phyloP scores from a whole-genome alignment of 2,329 filamentous ascomycete genomes.

The Colletotrichum abscissum region DNA sequence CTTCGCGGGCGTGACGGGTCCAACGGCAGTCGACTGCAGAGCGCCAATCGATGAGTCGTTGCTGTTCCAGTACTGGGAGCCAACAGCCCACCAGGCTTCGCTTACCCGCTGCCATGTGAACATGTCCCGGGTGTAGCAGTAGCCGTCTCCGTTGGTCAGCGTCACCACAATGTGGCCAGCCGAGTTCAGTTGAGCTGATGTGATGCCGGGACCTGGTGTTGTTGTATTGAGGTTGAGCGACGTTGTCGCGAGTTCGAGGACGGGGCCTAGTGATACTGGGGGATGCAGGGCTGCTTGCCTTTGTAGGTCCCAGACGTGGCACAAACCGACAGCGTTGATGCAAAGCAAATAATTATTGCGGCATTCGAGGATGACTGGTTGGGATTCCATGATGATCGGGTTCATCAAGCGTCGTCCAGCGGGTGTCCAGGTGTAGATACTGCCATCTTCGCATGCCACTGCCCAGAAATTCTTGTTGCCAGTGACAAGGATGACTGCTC shows the following conservation, averaged over 20 bases:
- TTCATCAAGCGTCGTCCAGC: conserved; percentile 88
- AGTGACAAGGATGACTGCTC: conserved; percentile 87
- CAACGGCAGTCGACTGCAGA: conserved; percentile 77
- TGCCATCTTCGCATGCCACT: conserved; percentile 92
- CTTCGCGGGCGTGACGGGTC: conserved; percentile 62
- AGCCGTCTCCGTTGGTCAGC: conserved; percentile 94
- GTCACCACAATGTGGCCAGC: conserved; percentile 89
- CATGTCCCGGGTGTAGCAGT: conserved; percentile 86
- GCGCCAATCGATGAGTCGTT: conserved; percentile 90
- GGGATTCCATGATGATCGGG: conserved; percentile 87
- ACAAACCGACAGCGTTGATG: conserved; percentile 88
- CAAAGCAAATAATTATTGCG: conserved; percentile 90
- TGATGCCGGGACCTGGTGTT: conserved; percentile 84
- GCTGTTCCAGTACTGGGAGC: conserved; percentile 98
- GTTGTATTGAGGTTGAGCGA: conserved; percentile 80
- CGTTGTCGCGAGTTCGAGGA: conserved; percentile 87
- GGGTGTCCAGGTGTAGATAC: conserved; percentile 90
- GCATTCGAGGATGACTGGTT: conserved; percentile 93
- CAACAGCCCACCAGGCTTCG: conserved; percentile 97
- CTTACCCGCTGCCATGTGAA: conserved; percentile 95
- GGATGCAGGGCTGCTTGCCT: conserved; percentile 87
- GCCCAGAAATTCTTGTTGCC: conserved; percentile 94
- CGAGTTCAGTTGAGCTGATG: conserved; percentile 91
- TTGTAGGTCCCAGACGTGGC: conserved; percentile 93
- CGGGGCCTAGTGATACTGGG: conserved; percentile 87